Conservation (phyloP, 2,329 filamentous ascomycete species). For the Botrytis aclada region DNA sequence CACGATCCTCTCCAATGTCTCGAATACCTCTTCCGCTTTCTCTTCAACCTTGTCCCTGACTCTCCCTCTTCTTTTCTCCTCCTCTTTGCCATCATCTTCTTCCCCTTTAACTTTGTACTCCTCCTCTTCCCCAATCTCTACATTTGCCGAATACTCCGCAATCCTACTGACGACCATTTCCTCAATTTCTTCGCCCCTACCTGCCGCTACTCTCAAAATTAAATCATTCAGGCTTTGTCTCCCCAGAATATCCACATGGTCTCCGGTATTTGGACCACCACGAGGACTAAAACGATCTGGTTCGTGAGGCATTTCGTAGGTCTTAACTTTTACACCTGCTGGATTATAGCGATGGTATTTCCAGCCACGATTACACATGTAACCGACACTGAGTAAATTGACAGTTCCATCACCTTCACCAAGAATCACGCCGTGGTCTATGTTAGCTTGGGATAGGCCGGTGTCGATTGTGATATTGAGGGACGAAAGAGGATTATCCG, state of each 20-base stretch:
- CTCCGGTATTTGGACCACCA: slow-evolving; percentile 67
- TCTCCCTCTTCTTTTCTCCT: not conserved
- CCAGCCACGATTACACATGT: slow-evolving; percentile 98
- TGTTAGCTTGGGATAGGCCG: slow-evolving; percentile 53
- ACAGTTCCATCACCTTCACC: slow-evolving; percentile 97
- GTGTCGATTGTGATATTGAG: slow-evolving; percentile 75
- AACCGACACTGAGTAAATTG: slow-evolving; percentile 84
- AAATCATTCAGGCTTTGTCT: slow-evolving; percentile 86
- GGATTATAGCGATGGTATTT: slow-evolving; percentile 92
- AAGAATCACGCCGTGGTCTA: slow-evolving; percentile 89
- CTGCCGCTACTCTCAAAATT: slow-evolving; percentile 80
- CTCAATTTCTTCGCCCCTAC: slow-evolving; percentile 74
- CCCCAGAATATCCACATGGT: slow-evolving; percentile 95
- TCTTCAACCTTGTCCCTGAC: not conserved
- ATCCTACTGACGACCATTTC: slow-evolving; percentile 81
- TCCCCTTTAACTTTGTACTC: slow-evolving; percentile 17
- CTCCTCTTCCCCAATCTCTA: slow-evolving; percentile 57
- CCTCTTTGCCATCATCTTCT: slow-evolving; percentile 50
- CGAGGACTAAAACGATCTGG: slow-evolving; percentile 88
- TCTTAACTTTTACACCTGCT: slow-evolving; percentile 73
- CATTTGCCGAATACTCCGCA: slow-evolving; percentile 73
- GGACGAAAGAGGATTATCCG: slow-evolving; percentile 61
- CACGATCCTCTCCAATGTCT: not conserved
- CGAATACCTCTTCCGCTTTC: not conserved
- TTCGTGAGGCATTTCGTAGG: slow-evolving; percentile 95